phyloP scores from a whole-genome alignment of 2,329 filamentous ascomycete species.

The Cryphonectria parasitica region DNA sequence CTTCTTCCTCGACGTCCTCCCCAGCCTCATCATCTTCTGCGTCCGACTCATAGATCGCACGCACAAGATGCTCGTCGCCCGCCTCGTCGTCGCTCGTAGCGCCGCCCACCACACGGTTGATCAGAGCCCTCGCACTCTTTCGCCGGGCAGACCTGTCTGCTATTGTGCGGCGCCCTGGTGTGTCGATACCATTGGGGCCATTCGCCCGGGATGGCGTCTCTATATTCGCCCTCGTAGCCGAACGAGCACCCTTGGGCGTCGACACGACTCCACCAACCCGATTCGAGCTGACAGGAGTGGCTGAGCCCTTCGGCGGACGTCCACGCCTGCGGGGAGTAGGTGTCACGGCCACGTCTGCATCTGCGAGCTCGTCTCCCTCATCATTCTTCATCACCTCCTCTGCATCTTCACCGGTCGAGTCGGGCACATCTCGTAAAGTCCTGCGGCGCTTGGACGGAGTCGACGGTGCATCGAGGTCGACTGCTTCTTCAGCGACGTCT shows the following conservation, averaged over 20 bases:
- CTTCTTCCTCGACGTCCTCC: constrained; percentile 12
- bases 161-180: constrained; percentile 68
- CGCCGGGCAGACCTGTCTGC: constrained; percentile 84
- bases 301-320: constrained; percentile 32
- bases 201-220: constrained; percentile 46
- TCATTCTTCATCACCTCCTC: constrained; percentile 26
- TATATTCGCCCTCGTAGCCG: constrained; percentile 39
- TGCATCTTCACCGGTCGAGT: not conserved
- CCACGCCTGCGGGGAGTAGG: constrained; percentile 38
- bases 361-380: constrained; percentile 26
- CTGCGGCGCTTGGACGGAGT: constrained; percentile 19
- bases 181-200: constrained; percentile 46
- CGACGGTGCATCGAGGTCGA: not conserved
- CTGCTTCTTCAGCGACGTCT: not conserved
- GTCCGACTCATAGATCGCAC: constrained; percentile 67
- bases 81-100: constrained; percentile 72
- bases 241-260: constrained; percentile 38
- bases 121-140: constrained; percentile 79
- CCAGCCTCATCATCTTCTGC: constrained; percentile 39
- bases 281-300: constrained; percentile 21
- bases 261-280: constrained; percentile 37
- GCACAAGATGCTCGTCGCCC: constrained; percentile 68
- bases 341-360: constrained; percentile 36
- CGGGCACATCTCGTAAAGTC: not conserved
- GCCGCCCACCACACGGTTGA: constrained; percentile 70